phyloP scores from a whole-genome alignment of 2,329 filamentous ascomycete genomes.

The Colletotrichum horii region DNA sequence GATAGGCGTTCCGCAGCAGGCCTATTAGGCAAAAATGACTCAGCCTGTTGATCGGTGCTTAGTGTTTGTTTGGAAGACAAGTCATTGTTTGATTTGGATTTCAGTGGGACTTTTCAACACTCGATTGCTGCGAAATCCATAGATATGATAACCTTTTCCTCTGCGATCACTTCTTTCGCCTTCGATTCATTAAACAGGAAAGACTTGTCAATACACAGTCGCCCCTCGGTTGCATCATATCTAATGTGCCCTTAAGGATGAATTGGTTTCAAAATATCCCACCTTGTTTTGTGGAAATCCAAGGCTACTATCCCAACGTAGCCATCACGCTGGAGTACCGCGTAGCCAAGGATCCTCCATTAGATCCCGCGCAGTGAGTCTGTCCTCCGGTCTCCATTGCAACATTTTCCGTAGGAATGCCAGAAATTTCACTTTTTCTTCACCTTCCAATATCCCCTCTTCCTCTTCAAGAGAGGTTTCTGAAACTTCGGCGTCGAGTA shows the following conservation, averaged over 20 bases:
- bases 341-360: slow-evolving; percentile 16
- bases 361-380: slow-evolving; percentile 16
- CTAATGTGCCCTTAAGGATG: background rate
- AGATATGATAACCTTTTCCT: accelerated
- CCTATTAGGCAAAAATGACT: background rate
- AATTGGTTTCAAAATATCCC: background rate
- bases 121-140: background rate
- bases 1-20: background rate
- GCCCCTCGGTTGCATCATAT: background rate
- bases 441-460: slow-evolving; percentile 17
- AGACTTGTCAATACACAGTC: background rate
- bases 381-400: slow-evolving; percentile 31
- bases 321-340: background rate
- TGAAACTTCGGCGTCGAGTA: background rate
- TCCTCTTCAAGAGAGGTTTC: slow-evolving; percentile 16
- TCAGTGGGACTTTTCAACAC: background rate
- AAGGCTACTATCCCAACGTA: background rate
- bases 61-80: background rate
- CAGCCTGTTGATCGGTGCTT: background rate
- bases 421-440: slow-evolving; percentile 23
- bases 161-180: background rate
- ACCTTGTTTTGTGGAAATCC: background rate
- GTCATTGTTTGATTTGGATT: background rate
- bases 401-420: slow-evolving; percentile 28
- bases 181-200: background rate